Evolutionary conservation across 805 yeast species (phyloP).

Genomic region (Wickerhamomyces mucosus): DNA sequence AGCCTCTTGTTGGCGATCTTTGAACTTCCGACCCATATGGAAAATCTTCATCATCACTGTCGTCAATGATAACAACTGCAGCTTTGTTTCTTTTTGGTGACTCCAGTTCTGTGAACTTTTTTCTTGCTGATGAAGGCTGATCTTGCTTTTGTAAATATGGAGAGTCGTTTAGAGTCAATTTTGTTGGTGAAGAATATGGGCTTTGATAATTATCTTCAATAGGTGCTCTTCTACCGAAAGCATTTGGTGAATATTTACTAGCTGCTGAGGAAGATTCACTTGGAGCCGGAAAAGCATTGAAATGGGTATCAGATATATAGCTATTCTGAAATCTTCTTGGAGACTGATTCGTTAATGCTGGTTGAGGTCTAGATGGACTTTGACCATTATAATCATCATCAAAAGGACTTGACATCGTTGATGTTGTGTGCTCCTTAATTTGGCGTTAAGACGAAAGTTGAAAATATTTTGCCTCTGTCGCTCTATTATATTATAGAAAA

Average conservation of each 20-base stretch:
- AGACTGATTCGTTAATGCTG: conserved; percentile 12
- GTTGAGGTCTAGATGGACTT: conserved; percentile 15
- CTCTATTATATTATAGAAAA: too few relatives aligned
- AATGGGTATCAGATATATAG: conserved; percentile 3
- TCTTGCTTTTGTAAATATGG: conserved; percentile 21
- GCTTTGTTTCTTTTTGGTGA: conserved; percentile 58
- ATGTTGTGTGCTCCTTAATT: too few relatives aligned
- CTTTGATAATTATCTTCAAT: conserved; percentile 12
- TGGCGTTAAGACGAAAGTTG: too few relatives aligned
- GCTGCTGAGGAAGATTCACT: conserved; percentile 4
- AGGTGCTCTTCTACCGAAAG: conserved; percentile 24
- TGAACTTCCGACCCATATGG: conserved; percentile 13
- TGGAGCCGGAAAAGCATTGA: conserved; percentile 11
- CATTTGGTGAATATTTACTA: conserved; percentile 33
- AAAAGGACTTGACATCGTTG: conserved; percentile 19
- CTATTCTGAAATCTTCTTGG: conserved; percentile 13
- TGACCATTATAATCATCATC: conserved; percentile 15
- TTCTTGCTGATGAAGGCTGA: conserved; percentile 38
- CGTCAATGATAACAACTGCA: conserved; percentile 38
- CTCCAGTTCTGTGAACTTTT: conserved; percentile 57
- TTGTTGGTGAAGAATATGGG: conserved; percentile 26
- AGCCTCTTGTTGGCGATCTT: conserved; percentile 29
- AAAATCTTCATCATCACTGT: conserved; percentile 27
- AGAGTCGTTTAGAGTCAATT: conserved; percentile 5
- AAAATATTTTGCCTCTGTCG: too few relatives aligned